Percentiles rank a stretch among this genome's conserved stretches.
These are phyloP conservation scores for Ambispora gerdemannii DNA, from an alignment of 192 early-diverging fungal species.

Conservation along the genomic window DNA sequence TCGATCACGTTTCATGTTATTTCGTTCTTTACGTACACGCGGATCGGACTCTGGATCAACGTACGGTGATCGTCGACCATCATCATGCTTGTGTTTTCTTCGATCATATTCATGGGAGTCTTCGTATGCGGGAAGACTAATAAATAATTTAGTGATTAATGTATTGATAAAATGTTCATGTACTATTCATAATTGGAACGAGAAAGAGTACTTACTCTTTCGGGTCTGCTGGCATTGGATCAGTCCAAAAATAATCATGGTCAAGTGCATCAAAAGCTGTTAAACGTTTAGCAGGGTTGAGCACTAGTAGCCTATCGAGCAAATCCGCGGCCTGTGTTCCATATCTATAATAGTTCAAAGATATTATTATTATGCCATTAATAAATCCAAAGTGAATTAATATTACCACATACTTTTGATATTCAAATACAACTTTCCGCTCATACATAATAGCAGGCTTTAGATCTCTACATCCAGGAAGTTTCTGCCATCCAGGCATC, in stretches of 20 bases:
- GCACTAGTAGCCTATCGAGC: conserved; percentile 72
- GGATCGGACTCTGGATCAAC: not conserved
- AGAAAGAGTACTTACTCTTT: conserved; percentile 51
- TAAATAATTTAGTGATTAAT: not conserved
- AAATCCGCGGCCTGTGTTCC: conserved; percentile 65
- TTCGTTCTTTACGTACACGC: not conserved
- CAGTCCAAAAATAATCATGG: conserved; percentile 76
- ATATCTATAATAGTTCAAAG: conserved; percentile 33
- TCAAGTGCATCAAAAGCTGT: conserved; percentile 75
- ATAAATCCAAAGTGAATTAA: not conserved
- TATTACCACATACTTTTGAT: conserved; percentile 34
- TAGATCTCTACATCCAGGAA: conserved; percentile 55
- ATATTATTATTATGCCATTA: not conserved
- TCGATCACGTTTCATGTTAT: not conserved
- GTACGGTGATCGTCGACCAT: not conserved
- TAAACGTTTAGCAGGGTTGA: conserved; percentile 72
- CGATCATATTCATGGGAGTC: conserved; percentile 78
- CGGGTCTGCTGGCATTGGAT: conserved; percentile 68
- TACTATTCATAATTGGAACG: too few species aligned
- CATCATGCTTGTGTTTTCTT: conserved; percentile 12
- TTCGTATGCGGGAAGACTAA: conserved; percentile 67
- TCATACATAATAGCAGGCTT: conserved; percentile 50
- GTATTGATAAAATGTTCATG: too few species aligned
- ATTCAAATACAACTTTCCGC: conserved; percentile 61
- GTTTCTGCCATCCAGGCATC: conserved; percentile 73